Evolutionary conservation across 352 stramenopile genomes (phyloP).

Genomic region (Peronospora farinosa): DNA sequence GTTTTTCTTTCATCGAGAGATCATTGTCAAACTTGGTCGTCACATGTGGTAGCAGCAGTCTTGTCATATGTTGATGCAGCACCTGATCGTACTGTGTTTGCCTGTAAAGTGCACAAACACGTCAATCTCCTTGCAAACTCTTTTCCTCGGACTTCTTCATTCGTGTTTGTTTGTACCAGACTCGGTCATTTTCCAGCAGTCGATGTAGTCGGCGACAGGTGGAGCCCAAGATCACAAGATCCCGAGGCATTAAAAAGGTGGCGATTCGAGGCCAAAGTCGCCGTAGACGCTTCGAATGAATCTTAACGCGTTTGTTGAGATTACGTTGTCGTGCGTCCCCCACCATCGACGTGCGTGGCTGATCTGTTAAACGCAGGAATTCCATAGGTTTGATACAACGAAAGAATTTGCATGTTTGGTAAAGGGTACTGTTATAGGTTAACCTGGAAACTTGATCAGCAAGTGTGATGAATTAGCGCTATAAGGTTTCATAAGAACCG

Average conservation of each 20-base stretch:
- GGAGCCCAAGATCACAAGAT: slow-evolving; percentile 32
- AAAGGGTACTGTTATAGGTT: not conserved
- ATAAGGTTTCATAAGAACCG: too few species aligned
- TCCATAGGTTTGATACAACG: not conserved
- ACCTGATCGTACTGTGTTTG: slow-evolving; percentile 28
- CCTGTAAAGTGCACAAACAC: slow-evolving; percentile 18
- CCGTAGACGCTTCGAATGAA: slow-evolving; percentile 52
- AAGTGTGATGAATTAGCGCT: too few species aligned
- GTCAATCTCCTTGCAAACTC: not conserved
- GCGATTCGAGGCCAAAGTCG: slow-evolving; percentile 37
- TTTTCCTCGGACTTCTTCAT: not conserved
- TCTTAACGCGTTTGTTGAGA: slow-evolving; percentile 43
- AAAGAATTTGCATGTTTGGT: not conserved
- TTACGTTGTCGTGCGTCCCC: slow-evolving; percentile 40
- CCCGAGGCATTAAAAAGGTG: slow-evolving; percentile 30
- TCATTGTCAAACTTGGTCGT: slow-evolving; percentile 13
- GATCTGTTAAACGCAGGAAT: slow-evolving; percentile 16
- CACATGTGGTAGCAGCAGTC: slow-evolving; percentile 28
- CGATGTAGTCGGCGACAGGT: slow-evolving; percentile 36
- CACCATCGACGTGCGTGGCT: slow-evolving; percentile 26
- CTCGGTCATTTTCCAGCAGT: slow-evolving; percentile 33
- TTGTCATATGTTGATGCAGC: slow-evolving; percentile 27
- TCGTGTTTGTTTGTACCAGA: slow-evolving; percentile 28
- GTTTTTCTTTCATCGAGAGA: slow-evolving; percentile 24
- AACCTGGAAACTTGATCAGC: too few species aligned